Evolutionary conservation across 2,329 filamentous ascomycete genomes (phyloP).

Genomic region (Alternaria postmessia): DNA sequence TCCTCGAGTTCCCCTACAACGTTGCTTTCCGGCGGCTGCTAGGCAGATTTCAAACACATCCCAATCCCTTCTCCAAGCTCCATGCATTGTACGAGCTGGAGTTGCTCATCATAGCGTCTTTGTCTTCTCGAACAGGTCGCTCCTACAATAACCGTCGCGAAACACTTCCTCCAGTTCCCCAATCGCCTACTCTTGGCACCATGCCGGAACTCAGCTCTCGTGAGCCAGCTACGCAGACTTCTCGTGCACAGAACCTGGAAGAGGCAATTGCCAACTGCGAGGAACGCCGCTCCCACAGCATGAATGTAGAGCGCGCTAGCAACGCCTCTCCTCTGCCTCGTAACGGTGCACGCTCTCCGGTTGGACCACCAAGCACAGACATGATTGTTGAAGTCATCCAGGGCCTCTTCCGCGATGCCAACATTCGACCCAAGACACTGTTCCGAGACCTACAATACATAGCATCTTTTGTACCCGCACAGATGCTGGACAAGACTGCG

Average conservation of each 20-base stretch:
- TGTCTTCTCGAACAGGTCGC: constrained; percentile 65
- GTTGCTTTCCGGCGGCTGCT: constrained; percentile 81
- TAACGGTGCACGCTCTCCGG: constrained; percentile 47
- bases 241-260: constrained; percentile 62
- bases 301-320: constrained; percentile 50
- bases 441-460: constrained; percentile 64
- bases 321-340: constrained; percentile 51
- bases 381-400: constrained; percentile 55
- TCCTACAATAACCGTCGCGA: constrained; percentile 52
- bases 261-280: constrained; percentile 75
- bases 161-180: constrained; percentile 53
- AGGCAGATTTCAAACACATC: constrained; percentile 86
- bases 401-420: constrained; percentile 55
- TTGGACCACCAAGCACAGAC: constrained; percentile 52
- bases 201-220: constrained; percentile 56
- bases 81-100: constrained; percentile 84
- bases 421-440: constrained; percentile 56
- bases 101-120: constrained; percentile 78
- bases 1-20: constrained; percentile 77
- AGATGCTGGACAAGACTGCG: constrained; percentile 65
- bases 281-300: constrained; percentile 69
- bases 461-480: constrained; percentile 66
- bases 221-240: constrained; percentile 53
- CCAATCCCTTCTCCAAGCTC: constrained; percentile 87
- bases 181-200: constrained; percentile 56